Conservation (phyloP, 2,329 filamentous ascomycete species). For the Ceratocystis eucalypticola region DNA sequence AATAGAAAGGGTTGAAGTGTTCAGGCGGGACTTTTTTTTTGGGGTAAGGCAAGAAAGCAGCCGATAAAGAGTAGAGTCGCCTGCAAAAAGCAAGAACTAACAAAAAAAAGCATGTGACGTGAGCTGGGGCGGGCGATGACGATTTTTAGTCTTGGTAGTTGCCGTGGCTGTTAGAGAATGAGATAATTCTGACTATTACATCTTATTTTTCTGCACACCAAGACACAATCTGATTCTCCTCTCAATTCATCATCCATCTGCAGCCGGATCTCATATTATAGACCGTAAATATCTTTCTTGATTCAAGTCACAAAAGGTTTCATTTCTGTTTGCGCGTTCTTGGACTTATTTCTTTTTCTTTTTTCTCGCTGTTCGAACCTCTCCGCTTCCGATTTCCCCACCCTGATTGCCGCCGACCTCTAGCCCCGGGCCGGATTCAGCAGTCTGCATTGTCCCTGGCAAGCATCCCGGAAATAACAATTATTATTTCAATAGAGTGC, state of each 20-base stretch:
- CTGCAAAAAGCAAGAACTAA: background rate
- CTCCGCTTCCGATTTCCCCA: background rate
- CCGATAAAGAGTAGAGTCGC: background rate
- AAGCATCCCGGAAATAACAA: background rate
- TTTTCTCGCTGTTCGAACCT: background rate
- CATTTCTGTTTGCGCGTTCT: background rate
- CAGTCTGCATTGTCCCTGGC: background rate
- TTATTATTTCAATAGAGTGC: background rate
- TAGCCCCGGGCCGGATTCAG: background rate
- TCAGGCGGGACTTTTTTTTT: background rate
- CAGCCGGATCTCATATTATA: background rate
- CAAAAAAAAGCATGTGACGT: slow-evolving; percentile 5
- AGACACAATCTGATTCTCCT: background rate
- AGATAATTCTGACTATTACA: background rate
- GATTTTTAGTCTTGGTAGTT: slow-evolving; percentile 5
- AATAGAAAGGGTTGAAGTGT: no score
- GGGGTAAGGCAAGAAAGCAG: background rate
- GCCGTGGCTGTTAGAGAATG: background rate
- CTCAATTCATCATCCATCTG: background rate
- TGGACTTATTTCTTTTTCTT: background rate
- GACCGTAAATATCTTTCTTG: background rate
- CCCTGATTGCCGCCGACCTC: background rate
- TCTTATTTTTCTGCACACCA: background rate
- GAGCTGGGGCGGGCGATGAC: slow-evolving; percentile 1
- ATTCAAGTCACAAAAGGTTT: background rate